Base-by-base conservation (phyloP, 2,329 filamentous ascomycete genomes). In the Alternaria postmessia region DNA sequence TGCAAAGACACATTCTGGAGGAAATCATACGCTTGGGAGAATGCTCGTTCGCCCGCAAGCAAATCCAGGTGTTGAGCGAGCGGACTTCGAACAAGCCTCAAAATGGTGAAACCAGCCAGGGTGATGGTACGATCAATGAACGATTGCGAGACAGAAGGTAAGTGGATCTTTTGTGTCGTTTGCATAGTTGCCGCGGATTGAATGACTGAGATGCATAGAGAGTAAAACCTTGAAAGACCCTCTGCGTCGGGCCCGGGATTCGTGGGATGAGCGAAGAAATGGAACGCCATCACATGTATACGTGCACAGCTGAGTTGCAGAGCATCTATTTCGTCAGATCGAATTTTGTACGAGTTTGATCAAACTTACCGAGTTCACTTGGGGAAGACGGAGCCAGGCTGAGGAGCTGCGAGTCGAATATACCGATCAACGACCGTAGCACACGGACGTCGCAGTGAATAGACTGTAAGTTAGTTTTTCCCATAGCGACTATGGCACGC, bases 361-460 rank as follows among this genome's bases (percentile, higher is more conserved):
- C 7, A 26, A 6, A 67, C 72, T 60, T 65, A 77, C 74, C 73
- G 36, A 74, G 66, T n/a, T 77, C 73, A 48, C 68, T 70, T 12
- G 72, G 69, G 7, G 75, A 74, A 4, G 71, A 72, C 24, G 72
- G 58, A 5, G 67, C 70, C 38, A 77, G 41, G 38, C 65, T 73
- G 7, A 73, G 57, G 24, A 78, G 62, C 57, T 78, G 75, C 16
- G 73, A 74, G 51, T 78, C 76, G 53, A 76, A 78, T 20, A 78
- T 73, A 47, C 72, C 69, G 46, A 78, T 74, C 51, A 77, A 56
- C 4, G 75, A 75, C 12, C 74, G 72, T 16, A 78, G 56, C 20
- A 74, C 68, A n/a, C 68, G 69, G 26, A 68, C 67, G 38, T 77
- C 73, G 41, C 70, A 72, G 36, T 73, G 64, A 18, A 68, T 64